Conservation (phyloP, 2,329 filamentous ascomycete species). For the Colletotrichum lentis region DNA sequence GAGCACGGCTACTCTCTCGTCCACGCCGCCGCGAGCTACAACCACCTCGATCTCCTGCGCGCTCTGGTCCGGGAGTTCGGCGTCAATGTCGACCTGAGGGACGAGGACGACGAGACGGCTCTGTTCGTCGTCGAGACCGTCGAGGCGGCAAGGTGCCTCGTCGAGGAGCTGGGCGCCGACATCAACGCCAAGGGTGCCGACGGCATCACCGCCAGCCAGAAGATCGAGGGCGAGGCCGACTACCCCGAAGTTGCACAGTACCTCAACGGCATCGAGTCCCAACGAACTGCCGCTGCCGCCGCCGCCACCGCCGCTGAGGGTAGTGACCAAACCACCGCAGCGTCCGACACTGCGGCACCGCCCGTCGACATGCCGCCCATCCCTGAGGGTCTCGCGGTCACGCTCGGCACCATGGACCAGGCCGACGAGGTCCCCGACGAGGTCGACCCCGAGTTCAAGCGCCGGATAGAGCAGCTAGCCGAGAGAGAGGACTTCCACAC, state of each 20-base stretch:
- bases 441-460: constrained; percentile 82
- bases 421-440: constrained; percentile 66
- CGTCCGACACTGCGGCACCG: constrained; percentile 28
- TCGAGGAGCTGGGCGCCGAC: constrained; percentile 84
- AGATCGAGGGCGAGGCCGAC: constrained; percentile 80
- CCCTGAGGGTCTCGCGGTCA: constrained; percentile 80
- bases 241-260: constrained; percentile 80
- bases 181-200: constrained; percentile 72
- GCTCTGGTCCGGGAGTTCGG: constrained; percentile 77
- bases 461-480: constrained; percentile 88
- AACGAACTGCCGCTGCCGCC: constrained; percentile 42
- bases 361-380: constrained; percentile 64
- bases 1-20: constrained; percentile 92
- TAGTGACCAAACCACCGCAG: constrained; percentile 42
- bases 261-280: constrained; percentile 55
- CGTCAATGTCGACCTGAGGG: constrained; percentile 81
- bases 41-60: constrained; percentile 81
- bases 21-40: constrained; percentile 93
- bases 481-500: constrained; percentile 83
- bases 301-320: constrained; percentile 43
- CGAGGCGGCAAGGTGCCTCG: constrained; percentile 77
- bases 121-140: constrained; percentile 89
- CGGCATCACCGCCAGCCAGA: constrained; percentile 81
- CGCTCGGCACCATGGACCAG: constrained; percentile 77
- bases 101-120: constrained; percentile 94